Conservation (phyloP, 2,329 filamentous ascomycete genomes). For the Aspergillus vadensis region DNA sequence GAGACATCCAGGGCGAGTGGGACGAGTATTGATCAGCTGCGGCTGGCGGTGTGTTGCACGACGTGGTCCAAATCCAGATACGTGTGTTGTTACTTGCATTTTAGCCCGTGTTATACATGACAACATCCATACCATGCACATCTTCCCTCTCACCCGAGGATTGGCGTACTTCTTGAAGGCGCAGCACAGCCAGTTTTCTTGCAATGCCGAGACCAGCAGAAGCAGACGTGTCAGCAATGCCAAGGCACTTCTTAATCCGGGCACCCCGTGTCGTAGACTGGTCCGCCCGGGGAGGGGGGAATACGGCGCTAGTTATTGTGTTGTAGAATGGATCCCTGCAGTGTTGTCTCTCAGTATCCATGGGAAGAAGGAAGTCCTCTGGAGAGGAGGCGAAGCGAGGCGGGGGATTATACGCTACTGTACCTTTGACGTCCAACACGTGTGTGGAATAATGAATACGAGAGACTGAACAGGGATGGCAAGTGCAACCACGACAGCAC, state of each 20-base stretch:
- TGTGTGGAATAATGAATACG: constrained; percentile 3
- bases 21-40: constrained; percentile 3
- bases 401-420: no score
- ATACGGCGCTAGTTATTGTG: neutral
- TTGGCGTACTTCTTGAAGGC: neutral
- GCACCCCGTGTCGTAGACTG: no score
- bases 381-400: no score
- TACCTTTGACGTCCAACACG: constrained; percentile 1
- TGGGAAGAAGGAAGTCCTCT: no score
- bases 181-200: neutral
- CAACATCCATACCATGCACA: neutral
- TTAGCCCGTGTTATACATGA: neutral
- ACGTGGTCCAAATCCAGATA: neutral
- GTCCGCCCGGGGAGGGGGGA: neutral
- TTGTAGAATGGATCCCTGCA: neutral
- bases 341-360: neutral
- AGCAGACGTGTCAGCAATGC: constrained; percentile 3
- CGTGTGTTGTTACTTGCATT: constrained; percentile 1
- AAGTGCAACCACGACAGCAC: constrained; percentile 5
- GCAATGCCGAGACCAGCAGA: neutral
- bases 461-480: neutral
- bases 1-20: neutral
- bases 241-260: neutral
- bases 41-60: constrained; percentile 5
- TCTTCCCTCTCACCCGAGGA: neutral